Conservation (phyloP, 257 asterid genomes). For the Nicotiana undulata region DNA sequence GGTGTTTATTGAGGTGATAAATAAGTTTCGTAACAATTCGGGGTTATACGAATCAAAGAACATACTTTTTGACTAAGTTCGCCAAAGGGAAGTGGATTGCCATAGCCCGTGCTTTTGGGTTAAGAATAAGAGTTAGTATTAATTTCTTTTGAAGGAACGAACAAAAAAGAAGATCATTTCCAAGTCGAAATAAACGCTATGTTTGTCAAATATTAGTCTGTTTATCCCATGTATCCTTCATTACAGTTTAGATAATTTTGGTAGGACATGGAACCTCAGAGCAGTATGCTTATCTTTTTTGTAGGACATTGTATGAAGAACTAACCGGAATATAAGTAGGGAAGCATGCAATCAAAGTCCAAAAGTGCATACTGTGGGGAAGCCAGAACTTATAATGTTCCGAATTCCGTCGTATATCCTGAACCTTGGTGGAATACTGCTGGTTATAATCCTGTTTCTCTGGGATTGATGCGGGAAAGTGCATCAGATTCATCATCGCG, state of each 20-base stretch:
- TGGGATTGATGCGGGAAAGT: conserved; percentile 38
- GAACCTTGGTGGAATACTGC: conserved; percentile 50
- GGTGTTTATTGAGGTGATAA: too few relatives aligned
- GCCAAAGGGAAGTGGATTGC: too few relatives aligned
- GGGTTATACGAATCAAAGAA: too few relatives aligned
- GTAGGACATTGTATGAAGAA: neutral
- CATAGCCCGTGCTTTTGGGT: too few relatives aligned
- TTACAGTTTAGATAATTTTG: neutral
- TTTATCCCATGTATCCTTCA: neutral
- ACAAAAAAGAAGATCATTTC: neutral
- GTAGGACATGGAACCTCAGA: neutral
- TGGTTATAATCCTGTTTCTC: conserved; percentile 32
- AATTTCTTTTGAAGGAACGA: neutral
- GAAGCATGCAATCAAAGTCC: conserved; percentile 52
- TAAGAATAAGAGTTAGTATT: too few relatives aligned
- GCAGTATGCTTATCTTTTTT: neutral
- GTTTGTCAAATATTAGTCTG: neutral
- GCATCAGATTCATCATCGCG: conserved; percentile 59
- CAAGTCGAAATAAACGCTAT: neutral
- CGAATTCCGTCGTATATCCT: conserved; percentile 25
- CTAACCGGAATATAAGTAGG: neutral
- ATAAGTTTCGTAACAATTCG: too few relatives aligned
- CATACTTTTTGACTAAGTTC: too few relatives aligned
- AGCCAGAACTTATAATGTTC: conserved; percentile 23
- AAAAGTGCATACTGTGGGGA: conserved; percentile 36